Percentiles rank a stretch among this genome's conserved stretches.
Conservation (phyloP, 345 rosid genomes). For the Bruguiera gymnorhiza region DNA sequence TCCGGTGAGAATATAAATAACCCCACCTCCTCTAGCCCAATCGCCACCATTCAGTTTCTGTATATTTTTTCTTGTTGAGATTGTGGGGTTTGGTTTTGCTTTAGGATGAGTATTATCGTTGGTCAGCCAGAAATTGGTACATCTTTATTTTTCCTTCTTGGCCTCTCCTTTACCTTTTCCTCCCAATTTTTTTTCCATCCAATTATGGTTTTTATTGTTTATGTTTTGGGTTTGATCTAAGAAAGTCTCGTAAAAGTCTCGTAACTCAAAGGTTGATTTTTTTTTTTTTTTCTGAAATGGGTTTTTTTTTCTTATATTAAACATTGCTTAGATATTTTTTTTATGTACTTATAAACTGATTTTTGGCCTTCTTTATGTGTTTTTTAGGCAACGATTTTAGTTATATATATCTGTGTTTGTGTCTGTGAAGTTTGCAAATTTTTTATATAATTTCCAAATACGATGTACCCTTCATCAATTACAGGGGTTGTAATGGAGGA, state of each 20-base stretch:
- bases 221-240: neutral
- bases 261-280: no score
- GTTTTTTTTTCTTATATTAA: no score
- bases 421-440: neutral
- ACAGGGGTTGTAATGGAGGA: constrained; percentile 36
- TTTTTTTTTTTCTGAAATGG: no score
- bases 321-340: neutral
- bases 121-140: constrained; percentile 47
- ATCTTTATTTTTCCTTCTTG: neutral
- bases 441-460: neutral
- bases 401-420: neutral
- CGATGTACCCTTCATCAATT: neutral
- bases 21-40: neutral
- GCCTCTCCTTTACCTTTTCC: neutral
- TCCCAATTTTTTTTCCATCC: neutral
- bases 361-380: neutral
- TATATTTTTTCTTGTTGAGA: neutral
- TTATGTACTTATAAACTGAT: neutral
- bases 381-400: neutral
- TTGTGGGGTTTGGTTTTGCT: neutral
- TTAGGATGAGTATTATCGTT: constrained; percentile 48
- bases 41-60: neutral
- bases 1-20: constrained; percentile 46
- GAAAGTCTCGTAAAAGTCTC: neutral
- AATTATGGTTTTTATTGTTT: neutral